Conservation (phyloP, 345 rosid species). For the Theobroma cacao region DNA sequence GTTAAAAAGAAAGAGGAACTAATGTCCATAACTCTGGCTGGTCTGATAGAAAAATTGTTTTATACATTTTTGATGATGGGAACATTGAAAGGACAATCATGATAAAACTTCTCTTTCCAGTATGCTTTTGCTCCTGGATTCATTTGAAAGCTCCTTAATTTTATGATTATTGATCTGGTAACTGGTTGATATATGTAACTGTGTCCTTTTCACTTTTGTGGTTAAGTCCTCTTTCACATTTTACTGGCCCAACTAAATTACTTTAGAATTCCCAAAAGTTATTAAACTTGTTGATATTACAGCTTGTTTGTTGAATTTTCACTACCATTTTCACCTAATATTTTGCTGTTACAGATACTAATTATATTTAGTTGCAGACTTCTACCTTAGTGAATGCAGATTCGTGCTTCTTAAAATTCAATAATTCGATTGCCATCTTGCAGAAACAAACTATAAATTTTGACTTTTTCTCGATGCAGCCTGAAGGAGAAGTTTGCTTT, state of each 20-base stretch:
- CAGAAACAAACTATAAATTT: not conserved
- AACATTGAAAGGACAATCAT: not conserved
- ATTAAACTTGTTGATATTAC: not conserved
- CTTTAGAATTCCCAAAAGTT: not conserved
- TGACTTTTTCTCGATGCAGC: not conserved
- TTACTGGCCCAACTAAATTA: not conserved
- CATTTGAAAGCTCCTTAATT: not conserved
- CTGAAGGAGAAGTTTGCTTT: not conserved
- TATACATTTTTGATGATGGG: not conserved
- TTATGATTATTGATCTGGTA: not conserved
- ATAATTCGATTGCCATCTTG: not conserved
- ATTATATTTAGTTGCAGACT: not conserved
- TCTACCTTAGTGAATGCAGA: not conserved
- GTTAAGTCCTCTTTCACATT: too few relatives aligned
- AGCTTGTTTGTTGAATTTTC: not conserved
- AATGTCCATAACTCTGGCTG: not conserved
- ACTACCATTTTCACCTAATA: not conserved
- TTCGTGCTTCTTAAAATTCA: not conserved
- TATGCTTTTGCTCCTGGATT: not conserved
- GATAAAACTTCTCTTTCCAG: not conserved
- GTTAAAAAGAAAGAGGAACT: not conserved
- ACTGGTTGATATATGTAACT: not conserved
- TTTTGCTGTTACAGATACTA: not conserved
- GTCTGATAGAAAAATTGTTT: not conserved
- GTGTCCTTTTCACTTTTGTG: too few relatives aligned